Evolutionary conservation across 768 basidiomycete species (phyloP), one percentile per base, ranked within the genome.

Genomic region (Russula dissimulans): DNA sequence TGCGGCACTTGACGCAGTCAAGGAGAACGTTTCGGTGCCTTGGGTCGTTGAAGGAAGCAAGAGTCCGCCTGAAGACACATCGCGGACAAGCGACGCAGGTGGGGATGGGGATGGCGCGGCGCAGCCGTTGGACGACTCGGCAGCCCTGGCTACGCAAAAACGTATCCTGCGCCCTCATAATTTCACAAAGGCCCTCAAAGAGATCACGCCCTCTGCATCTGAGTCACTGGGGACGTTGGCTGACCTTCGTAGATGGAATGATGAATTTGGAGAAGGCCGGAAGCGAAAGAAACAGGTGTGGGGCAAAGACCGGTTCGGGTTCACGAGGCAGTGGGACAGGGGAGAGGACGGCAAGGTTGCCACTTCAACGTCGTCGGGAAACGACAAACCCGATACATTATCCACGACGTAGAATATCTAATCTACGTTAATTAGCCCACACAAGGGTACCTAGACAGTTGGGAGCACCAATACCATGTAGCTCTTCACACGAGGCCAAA

Each of bases 301-400:
- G 82, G 95, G 94, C 29, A 91, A 87, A 67, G 91, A 85, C 59
- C 79, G 80, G 49, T 97, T 97, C 71, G 94, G 94, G 18, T 97
- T 95, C 71, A 79, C 82, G 10, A 77, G 84, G 66, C 74, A 76
- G 65, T 67, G 71, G 31, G 68, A 64, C 8, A 64, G 65, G 39
- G 71, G 65, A 29, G 78, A 78, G 45, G 79, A 78, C 32, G 80
- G 78, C 4, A 77, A 75, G 39, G 79, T 85, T 12, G 66, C n/a
- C 32, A 36, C 61, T 53, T 31, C 71, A 26, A 68, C 67, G 36
- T 46, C 60, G 36, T 36, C 34, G 7, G 59, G 63, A 46, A 62
- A 14, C 42, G 42, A 63, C 39, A 26, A 52, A 39, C n/a, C 52
- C 3, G 51, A 39, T 56, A 54, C 53, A 59, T 45, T 50, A 56